Percentiles rank a stretch among this genome's conserved stretches.
These are phyloP conservation scores for Candida easanensis DNA, from an alignment of 805 yeast species.

Conservation along the genomic window DNA sequence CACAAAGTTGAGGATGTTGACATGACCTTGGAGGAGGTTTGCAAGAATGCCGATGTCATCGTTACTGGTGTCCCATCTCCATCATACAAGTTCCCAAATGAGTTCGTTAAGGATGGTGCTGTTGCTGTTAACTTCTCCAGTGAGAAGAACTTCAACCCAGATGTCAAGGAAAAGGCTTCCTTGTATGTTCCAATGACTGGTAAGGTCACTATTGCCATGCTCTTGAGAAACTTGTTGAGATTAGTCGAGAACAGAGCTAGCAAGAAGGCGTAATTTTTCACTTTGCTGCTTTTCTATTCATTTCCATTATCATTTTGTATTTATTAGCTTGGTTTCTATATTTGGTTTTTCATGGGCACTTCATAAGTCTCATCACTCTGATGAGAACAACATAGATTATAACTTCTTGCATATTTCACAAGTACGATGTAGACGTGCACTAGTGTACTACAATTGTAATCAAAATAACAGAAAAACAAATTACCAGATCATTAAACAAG, in stretches of 20 bases:
- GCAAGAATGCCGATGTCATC: slow-evolving; percentile 80
- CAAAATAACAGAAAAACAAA: not conserved
- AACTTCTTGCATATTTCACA: too few relatives aligned
- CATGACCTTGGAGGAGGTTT: slow-evolving; percentile 57
- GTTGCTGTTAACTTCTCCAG: slow-evolving; percentile 88
- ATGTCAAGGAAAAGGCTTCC: slow-evolving; percentile 81
- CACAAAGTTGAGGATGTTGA: slow-evolving; percentile 73
- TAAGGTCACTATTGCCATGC: slow-evolving; percentile 94
- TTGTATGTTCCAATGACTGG: slow-evolving; percentile 95
- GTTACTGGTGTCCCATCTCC: slow-evolving; percentile 94
- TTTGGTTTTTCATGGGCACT: too few relatives aligned
- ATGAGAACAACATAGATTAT: too few relatives aligned
- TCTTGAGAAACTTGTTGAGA: slow-evolving; percentile 83
- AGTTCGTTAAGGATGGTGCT: slow-evolving; percentile 80
- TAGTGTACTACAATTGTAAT: too few relatives aligned
- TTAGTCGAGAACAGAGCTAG: slow-evolving; percentile 61
- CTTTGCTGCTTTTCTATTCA: not conserved
- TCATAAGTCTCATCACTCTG: too few relatives aligned
- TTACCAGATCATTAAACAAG: not conserved
- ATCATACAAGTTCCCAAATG: slow-evolving; percentile 80
- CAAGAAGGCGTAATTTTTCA: not conserved
- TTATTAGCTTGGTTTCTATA: too few relatives aligned
- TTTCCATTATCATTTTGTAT: too few relatives aligned
- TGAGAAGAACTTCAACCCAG: slow-evolving; percentile 81
- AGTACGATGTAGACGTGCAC: too few relatives aligned